A percentile compares a stretch with the other conserved stretches of the same genome.
Evolutionary conservation across 1,284 basidiomycete genomes (phyloP).

Genomic region (Boletus semigastroideus): DNA sequence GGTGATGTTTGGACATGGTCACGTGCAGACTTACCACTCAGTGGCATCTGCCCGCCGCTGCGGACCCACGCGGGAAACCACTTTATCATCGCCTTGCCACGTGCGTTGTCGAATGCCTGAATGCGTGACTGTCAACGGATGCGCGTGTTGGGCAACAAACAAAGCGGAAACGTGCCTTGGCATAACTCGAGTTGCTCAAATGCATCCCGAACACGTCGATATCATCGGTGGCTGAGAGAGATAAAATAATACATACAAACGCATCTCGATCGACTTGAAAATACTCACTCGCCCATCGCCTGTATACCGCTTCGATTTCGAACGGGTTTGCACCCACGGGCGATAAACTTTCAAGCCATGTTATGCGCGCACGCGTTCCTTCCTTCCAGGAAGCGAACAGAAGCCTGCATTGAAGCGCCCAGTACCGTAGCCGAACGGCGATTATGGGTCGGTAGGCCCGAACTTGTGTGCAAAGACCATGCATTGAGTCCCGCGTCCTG

Average conservation of each 20-base stretch:
- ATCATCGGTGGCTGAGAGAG: slow-evolving; percentile 58
- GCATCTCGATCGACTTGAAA: background rate
- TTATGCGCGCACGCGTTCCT: slow-evolving; percentile 40
- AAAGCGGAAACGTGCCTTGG: slow-evolving; percentile 50
- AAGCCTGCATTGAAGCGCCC: slow-evolving; percentile 38
- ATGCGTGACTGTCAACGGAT: background rate
- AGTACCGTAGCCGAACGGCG: slow-evolving; percentile 36
- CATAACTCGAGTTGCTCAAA: slow-evolving; percentile 76
- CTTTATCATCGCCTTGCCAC: slow-evolving; percentile 42
- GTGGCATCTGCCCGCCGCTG: slow-evolving; percentile 69
- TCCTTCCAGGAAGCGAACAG: slow-evolving; percentile 40
- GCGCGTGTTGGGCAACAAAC: accelerated
- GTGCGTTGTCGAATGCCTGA: slow-evolving; percentile 44
- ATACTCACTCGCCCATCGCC: slow-evolving; percentile 58
- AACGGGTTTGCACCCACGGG: slow-evolving; percentile 62
- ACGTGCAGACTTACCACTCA: slow-evolving; percentile 51
- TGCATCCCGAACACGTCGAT: slow-evolving; percentile 64
- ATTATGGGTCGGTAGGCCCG: slow-evolving; percentile 56
- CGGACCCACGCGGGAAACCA: slow-evolving; percentile 64
- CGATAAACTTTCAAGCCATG: slow-evolving; percentile 45
- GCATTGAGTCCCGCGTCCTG: background rate
- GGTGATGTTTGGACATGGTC: background rate
- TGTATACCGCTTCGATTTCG: slow-evolving; percentile 39
- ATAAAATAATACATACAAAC: background rate
- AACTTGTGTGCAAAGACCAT: slow-evolving; percentile 41